Evolutionary conservation across 2,329 filamentous ascomycete species (phyloP).

Genomic region (Venturia effusa): DNA sequence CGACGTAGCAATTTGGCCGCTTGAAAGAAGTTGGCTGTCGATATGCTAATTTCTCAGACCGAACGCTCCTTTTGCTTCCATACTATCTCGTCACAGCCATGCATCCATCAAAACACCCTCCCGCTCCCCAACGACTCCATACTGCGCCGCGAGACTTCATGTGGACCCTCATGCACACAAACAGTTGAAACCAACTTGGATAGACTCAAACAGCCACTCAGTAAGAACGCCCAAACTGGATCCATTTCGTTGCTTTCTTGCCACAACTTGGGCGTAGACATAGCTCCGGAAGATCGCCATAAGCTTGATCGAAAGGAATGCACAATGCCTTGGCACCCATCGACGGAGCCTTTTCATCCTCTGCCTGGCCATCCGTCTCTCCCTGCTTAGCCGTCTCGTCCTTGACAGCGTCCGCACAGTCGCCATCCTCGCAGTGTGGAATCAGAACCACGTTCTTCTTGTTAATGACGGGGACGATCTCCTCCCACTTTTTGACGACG

Average conservation of each 20-base stretch:
- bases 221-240: slow-evolving; percentile 63
- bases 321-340: slow-evolving; percentile 67
- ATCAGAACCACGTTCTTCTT: slow-evolving; percentile 87
- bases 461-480: slow-evolving; percentile 84
- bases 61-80: no score
- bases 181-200: background rate
- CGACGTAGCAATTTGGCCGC: no score
- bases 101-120: background rate
- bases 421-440: slow-evolving; percentile 71
- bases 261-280: slow-evolving; percentile 85
- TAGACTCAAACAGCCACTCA: background rate
- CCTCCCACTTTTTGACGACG: slow-evolving; percentile 72
- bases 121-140: background rate
- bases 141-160: background rate
- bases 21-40: no score
- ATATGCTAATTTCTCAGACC: no score
- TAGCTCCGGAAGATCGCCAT: slow-evolving; percentile 71
- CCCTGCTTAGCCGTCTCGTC: slow-evolving; percentile 80
- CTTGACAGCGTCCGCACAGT: slow-evolving; percentile 93
- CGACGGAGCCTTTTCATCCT: slow-evolving; percentile 63
- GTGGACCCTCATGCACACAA: background rate
- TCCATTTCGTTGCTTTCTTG: slow-evolving; percentile 69
- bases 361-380: slow-evolving; percentile 51
- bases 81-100: background rate
- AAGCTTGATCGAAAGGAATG: slow-evolving; percentile 78